Percentiles rank a stretch among this genome's conserved stretches.
phyloP scores from a whole-genome alignment of 768 basidiomycete genomes.

The Leccinum fibrillosum region DNA sequence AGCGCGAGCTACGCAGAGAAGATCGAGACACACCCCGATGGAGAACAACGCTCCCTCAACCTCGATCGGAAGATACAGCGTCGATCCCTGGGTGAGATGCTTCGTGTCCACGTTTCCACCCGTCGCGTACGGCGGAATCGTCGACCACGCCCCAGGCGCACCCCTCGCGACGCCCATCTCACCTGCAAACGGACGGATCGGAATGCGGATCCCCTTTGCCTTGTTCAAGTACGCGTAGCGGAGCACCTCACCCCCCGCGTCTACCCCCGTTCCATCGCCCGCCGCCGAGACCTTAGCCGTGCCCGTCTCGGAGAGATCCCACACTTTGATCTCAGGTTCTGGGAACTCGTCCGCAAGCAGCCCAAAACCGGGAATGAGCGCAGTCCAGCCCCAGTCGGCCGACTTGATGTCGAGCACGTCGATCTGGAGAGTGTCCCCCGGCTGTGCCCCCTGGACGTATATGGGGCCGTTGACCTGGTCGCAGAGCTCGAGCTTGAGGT shows the following conservation, averaged over 20 bases:
- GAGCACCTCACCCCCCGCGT: conserved; percentile 11
- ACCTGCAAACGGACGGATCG: conserved; percentile 55
- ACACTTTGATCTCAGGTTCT: conserved; percentile 51
- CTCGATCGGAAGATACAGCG: conserved; percentile 54
- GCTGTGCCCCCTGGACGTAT: conserved; percentile 47
- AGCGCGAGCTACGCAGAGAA: background rate
- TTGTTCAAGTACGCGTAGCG: conserved; percentile 50
- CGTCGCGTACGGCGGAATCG: conserved; percentile 59
- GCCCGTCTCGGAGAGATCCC: conserved; percentile 38
- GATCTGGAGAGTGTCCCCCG: conserved; percentile 59
- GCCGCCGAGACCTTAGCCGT: no score
- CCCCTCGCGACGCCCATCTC: conserved; percentile 63
- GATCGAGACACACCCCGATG: conserved; percentile 41
- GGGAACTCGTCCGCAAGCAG: conserved; percentile 54
- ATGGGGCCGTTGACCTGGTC: conserved; percentile 63
- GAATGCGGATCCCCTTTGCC: conserved; percentile 45
- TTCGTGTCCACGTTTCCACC: conserved; percentile 64
- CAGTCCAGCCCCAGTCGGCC: conserved; percentile 65
- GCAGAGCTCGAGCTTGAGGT: conserved; percentile 45
- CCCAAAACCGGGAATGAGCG: conserved; percentile 56
- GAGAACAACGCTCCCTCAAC: conserved; percentile 60
- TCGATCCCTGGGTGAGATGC: conserved; percentile 53
- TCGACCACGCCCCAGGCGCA: conserved; percentile 49
- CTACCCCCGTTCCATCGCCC: no score
- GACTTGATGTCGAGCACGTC: conserved; percentile 52